phyloP scores from a whole-genome alignment of 2,329 filamentous ascomycete species.

The Pseudocercospora fijiensis region DNA sequence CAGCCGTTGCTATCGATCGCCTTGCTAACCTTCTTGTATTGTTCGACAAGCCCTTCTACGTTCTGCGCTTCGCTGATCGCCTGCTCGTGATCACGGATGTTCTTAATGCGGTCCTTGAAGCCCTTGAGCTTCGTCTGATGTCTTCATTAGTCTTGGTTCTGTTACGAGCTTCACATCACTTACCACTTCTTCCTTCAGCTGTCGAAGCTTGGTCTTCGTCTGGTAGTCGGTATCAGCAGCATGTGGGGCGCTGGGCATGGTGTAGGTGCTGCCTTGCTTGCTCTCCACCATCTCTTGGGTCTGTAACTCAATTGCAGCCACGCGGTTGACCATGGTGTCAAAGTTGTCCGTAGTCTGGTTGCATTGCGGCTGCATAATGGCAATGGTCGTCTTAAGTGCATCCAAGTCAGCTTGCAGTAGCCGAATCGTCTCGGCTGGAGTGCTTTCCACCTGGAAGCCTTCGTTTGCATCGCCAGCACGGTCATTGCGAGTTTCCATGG shows the following conservation, averaged over 20 bases:
- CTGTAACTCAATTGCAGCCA: background rate
- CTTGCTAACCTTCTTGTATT: slow-evolving; percentile 4
- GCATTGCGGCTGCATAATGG: slow-evolving; percentile 1
- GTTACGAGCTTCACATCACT: background rate
- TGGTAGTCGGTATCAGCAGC: slow-evolving; percentile 1
- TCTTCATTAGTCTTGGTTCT: background rate
- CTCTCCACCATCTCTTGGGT: background rate
- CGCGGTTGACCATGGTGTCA: background rate
- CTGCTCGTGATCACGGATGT: background rate
- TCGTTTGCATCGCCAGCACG: background rate
- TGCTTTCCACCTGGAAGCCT: background rate
- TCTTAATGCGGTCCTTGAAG: slow-evolving; percentile 1
- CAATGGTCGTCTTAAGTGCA: slow-evolving; percentile 1
- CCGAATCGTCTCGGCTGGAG: background rate
- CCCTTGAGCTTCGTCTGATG: background rate
- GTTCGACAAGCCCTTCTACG: background rate
- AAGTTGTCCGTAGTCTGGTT: background rate
- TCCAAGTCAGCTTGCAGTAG: background rate
- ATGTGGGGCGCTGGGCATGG: background rate
- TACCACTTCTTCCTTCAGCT: slow-evolving; percentile 1
- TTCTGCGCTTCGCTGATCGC: background rate
- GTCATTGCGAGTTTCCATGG: background rate
- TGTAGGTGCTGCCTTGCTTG: background rate
- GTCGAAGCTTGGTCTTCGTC: background rate
- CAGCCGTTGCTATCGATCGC: slow-evolving; percentile 7